Evolutionary conservation across 1,284 basidiomycete genomes (phyloP).

Genomic region (Ceratobasidium sp.): DNA sequence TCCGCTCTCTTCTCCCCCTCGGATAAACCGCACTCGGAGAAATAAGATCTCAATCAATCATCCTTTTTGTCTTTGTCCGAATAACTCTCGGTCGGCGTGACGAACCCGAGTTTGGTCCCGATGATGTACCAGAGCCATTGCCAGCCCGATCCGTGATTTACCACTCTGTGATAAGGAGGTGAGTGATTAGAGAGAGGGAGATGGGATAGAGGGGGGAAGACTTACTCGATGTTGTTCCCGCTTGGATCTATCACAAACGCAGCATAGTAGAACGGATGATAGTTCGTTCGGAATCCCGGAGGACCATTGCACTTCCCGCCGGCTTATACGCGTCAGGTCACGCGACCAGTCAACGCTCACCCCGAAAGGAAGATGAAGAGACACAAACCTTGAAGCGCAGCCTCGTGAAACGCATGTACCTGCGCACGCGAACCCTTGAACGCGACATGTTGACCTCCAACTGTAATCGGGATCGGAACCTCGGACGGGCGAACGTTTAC

Average conservation of each 20-base stretch:
- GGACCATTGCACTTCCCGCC: constrained; percentile 38
- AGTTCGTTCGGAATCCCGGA: constrained; percentile 20
- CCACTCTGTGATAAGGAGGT: constrained; percentile 12
- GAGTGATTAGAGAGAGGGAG: not conserved
- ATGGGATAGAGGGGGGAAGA: not conserved
- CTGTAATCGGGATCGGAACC: not conserved
- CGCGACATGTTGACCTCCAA: constrained; percentile 10
- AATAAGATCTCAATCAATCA: not conserved
- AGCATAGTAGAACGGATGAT: constrained; percentile 36
- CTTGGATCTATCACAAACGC: constrained; percentile 31
- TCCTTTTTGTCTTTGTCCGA: not conserved
- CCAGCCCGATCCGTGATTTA: constrained; percentile 36
- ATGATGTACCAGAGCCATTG: constrained; percentile 41
- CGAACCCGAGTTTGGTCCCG: constrained; percentile 31
- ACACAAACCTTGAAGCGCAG: constrained; percentile 20
- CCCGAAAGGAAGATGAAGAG: not conserved
- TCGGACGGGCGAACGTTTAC: not conserved
- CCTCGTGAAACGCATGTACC: constrained; percentile 40
- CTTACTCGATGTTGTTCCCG: constrained; percentile 44
- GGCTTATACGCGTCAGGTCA: constrained; percentile 12
- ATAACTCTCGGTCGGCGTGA: constrained; percentile 3
- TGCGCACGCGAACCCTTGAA: constrained; percentile 35
- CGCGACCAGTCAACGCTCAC: not conserved
- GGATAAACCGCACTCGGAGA: not conserved
- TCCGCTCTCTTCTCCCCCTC: too few relatives aligned